phyloP scores from a whole-genome alignment of 1,284 basidiomycete species.

The Ganoderma meredithae region DNA sequence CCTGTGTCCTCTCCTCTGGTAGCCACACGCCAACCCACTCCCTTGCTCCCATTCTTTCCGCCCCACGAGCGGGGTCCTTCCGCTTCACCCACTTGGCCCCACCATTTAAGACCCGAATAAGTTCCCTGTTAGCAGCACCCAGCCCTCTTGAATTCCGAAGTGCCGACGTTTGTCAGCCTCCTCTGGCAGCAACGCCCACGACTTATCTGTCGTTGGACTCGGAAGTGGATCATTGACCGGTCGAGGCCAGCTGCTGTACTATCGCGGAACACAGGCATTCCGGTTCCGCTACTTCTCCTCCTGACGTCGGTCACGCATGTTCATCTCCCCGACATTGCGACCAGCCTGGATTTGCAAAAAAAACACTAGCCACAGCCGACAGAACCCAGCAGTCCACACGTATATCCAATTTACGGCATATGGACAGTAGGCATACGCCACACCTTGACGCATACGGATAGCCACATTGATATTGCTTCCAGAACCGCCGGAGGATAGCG shows the following conservation, averaged over 20 bases:
- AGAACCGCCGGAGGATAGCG: neutral
- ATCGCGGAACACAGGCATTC: neutral
- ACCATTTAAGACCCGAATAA: neutral
- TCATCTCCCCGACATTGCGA: neutral
- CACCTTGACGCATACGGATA: too few relatives aligned
- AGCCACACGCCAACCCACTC: neutral
- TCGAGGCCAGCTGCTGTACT: neutral
- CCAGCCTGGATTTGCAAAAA: neutral
- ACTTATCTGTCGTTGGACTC: neutral
- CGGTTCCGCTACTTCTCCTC: neutral
- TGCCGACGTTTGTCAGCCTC: neutral
- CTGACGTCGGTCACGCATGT: neutral
- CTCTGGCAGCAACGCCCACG: neutral
- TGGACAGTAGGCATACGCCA: neutral
- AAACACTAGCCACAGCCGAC: neutral
- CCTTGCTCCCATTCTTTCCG: neutral
- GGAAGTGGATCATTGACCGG: neutral
- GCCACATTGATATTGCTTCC: neutral
- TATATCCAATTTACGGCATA: neutral
- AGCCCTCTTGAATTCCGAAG: neutral
- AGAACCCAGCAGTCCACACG: neutral
- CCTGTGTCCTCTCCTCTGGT: neutral
- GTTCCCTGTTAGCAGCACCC: neutral
- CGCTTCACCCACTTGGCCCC: neutral
- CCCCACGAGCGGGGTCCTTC: neutral